phyloP scores from a whole-genome alignment of 805 yeast species.

The Tetrapisispora pingtungensis region DNA sequence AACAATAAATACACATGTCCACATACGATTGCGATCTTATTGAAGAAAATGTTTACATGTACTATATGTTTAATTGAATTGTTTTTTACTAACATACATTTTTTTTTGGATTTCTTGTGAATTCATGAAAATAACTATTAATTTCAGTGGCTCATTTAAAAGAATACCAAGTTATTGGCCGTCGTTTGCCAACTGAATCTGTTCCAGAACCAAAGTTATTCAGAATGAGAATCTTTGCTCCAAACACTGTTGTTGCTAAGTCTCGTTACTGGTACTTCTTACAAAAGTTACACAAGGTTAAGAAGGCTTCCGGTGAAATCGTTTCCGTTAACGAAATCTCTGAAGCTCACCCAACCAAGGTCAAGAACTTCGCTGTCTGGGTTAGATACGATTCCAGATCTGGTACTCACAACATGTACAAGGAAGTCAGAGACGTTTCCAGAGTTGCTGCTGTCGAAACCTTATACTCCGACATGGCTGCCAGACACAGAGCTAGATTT shows the following conservation, averaged over 20 bases:
- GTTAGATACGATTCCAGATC: constrained; percentile 99
- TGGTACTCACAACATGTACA: constrained; percentile 99
- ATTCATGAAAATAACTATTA: too few species aligned
- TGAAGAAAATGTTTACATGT: too few species aligned
- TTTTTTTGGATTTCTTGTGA: too few species aligned
- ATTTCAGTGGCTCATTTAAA: constrained; percentile 81
- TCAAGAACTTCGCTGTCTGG: constrained; percentile 99
- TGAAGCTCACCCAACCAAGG: constrained; percentile 97
- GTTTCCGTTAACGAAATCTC: constrained; percentile 84
- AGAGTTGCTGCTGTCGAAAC: constrained; percentile 98
- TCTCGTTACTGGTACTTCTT: constrained; percentile 87
- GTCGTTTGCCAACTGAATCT: constrained; percentile 98
- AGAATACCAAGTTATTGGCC: constrained; percentile 99
- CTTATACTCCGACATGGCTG: constrained; percentile 99
- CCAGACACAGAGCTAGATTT: constrained; percentile 99
- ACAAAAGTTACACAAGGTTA: constrained; percentile 98
- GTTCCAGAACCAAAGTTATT: constrained; percentile 99
- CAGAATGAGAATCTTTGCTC: constrained; percentile 82
- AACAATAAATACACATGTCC: too few species aligned
- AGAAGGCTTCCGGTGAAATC: constrained; percentile 99
- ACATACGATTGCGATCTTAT: too few species aligned
- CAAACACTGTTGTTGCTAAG: constrained; percentile 3
- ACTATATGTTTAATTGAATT: too few species aligned
- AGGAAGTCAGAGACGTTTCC: constrained; percentile 99
- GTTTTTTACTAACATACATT: too few species aligned